These are phyloP conservation scores for Rhytidiadelphus loreus DNA, from an alignment of 225 moss, liverwort and hornwort species.

Conservation along the genomic window DNA sequence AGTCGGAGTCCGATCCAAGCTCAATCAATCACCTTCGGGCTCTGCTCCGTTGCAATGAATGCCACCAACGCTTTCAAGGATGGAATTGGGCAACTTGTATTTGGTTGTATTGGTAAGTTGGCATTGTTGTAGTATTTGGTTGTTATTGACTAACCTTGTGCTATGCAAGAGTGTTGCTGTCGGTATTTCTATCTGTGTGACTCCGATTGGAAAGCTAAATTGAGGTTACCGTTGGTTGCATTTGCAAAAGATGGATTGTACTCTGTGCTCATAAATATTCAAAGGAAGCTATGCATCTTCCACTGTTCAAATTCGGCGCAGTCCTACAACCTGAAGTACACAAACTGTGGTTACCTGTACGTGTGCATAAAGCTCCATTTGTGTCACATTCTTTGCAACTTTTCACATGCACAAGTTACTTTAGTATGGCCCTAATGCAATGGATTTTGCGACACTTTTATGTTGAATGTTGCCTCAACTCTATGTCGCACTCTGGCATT, in stretches of 20 bases:
- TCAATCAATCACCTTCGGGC: conserved; percentile 11
- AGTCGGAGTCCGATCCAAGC: conserved; percentile 59
- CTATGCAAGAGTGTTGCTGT: not conserved
- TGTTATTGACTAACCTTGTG: not conserved
- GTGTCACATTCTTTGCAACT: not conserved
- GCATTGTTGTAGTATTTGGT: not conserved
- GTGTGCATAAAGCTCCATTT: not conserved
- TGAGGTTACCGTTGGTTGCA: not conserved
- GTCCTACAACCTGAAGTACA: not conserved
- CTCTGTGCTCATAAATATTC: not conserved
- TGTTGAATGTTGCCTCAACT: not conserved
- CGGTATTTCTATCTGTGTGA: not conserved
- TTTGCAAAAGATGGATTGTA: not conserved
- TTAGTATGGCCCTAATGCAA: not conserved
- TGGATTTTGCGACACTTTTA: not conserved
- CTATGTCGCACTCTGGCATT: not conserved
- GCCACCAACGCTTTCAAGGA: too few relatives aligned
- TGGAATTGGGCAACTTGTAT: too few relatives aligned
- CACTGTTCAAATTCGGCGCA: too few relatives aligned
- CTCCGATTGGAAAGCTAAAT: not conserved
- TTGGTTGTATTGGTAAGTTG: not conserved
- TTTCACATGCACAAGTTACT: not conserved
- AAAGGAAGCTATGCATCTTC: too few relatives aligned
- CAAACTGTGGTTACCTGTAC: not conserved
- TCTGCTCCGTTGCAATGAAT: not conserved